These are phyloP conservation scores for Sherardia arvensis DNA, from an alignment of 257 asterid genomes.

Conservation along the genomic window DNA sequence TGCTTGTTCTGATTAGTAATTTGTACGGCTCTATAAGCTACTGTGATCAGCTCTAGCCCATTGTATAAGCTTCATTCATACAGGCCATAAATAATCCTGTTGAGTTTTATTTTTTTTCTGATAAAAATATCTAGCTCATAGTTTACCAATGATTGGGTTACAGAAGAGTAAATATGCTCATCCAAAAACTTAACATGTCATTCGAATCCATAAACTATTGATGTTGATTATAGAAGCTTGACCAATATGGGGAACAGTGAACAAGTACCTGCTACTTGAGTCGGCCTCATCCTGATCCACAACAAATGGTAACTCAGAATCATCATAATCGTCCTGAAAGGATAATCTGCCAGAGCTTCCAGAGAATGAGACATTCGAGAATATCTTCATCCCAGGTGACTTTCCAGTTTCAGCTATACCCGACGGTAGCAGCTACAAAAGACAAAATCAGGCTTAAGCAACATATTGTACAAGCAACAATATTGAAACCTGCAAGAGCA, in stretches of 20 bases:
- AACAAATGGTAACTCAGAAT: slow-evolving; percentile 58
- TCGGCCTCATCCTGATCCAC: slow-evolving; percentile 62
- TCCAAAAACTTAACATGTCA: background rate
- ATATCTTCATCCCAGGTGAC: slow-evolving; percentile 27
- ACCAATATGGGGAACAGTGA: background rate
- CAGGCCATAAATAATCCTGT: background rate
- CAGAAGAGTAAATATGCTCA: background rate
- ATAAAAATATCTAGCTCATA: background rate
- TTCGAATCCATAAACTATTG: background rate
- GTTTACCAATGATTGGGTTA: background rate
- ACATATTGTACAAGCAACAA: background rate
- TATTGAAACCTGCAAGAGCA: slow-evolving; percentile 7
- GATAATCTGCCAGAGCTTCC: slow-evolving; percentile 62
- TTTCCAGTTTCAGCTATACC: slow-evolving; percentile 42
- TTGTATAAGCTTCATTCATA: no score
- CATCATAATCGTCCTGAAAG: slow-evolving; percentile 66
- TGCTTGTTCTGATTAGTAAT: no score
- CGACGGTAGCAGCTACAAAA: slow-evolving; percentile 32
- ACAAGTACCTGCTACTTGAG: slow-evolving; percentile 56
- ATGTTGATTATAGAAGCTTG: background rate
- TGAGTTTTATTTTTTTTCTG: no score
- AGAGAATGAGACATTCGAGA: slow-evolving; percentile 45
- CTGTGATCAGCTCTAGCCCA: no score
- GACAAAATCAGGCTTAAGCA: slow-evolving; percentile 11
- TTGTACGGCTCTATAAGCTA: no score